Conservation (phyloP, 495 filamentous ascomycete genomes). For the Penicillium soppii region DNA sequence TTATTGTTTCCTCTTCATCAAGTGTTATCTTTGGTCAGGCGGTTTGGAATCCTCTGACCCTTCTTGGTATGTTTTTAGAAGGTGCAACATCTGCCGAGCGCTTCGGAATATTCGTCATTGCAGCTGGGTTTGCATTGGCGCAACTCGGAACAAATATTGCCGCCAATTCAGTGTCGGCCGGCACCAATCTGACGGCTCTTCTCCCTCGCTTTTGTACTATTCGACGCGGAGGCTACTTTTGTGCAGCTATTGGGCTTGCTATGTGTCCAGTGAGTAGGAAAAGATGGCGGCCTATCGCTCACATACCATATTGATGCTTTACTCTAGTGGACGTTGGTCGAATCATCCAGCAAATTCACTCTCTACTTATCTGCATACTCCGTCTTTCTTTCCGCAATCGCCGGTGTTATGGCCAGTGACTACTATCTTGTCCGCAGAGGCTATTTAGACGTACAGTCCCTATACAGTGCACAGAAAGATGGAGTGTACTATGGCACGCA, state of each 20-base stretch:
- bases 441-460: conserved; percentile 70
- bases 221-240: conserved; percentile 83
- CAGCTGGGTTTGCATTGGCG: conserved; percentile 77
- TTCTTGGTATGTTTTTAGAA: conserved; percentile 68
- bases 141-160: conserved; percentile 91
- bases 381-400: conserved; percentile 87
- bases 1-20: conserved; percentile 84
- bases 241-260: conserved; percentile 73
- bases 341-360: conserved; percentile 74
- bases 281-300: neutral
- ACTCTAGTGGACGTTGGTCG: conserved; percentile 67
- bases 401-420: conserved; percentile 83
- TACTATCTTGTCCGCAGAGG: conserved; percentile 85
- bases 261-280: conserved; percentile 65
- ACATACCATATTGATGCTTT: neutral
- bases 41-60: conserved; percentile 82
- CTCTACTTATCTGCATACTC: conserved; percentile 88
- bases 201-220: conserved; percentile 83
- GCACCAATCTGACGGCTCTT: conserved; percentile 85
- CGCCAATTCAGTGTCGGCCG: conserved; percentile 86
- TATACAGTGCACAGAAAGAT: conserved; percentile 66
- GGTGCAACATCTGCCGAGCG: conserved; percentile 70
- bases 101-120: conserved; percentile 83
- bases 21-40: conserved; percentile 68
- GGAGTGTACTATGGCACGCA: conserved; percentile 68